phyloP scores from a whole-genome alignment of 2,329 filamentous ascomycete genomes.

The Trichoderma pleuroti region DNA sequence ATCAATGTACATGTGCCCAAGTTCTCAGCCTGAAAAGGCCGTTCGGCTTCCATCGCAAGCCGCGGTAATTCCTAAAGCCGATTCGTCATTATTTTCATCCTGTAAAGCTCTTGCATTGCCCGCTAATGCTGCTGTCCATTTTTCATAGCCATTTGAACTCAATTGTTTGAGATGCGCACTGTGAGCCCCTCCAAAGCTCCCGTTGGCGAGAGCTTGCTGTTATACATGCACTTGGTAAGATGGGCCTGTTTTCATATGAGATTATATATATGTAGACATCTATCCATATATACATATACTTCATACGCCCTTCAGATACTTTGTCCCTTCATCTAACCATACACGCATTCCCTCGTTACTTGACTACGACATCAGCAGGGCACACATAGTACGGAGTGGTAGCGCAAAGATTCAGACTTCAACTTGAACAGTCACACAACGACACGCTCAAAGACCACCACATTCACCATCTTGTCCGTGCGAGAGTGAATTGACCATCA shows the following conservation, averaged over 20 bases:
- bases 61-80: not conserved
- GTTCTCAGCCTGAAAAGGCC: not conserved
- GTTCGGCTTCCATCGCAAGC: not conserved
- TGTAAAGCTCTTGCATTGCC: not conserved
- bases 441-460: not conserved
- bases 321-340: not conserved
- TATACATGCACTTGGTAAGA: not conserved
- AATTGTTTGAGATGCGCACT: not conserved
- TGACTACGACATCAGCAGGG: not conserved
- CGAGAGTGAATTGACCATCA: slow-evolving; percentile 20
- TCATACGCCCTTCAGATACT: not conserved
- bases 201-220: not conserved
- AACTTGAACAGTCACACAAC: not conserved
- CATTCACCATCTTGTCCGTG: not conserved
- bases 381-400: too few relatives aligned
- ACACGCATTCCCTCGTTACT: not conserved
- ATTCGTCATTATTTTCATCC: not conserved
- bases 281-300: too few relatives aligned
- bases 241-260: not conserved
- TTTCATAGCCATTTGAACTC: not conserved
- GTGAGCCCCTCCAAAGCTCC: not conserved
- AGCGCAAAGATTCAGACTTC: not conserved
- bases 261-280: not conserved
- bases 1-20: not conserved
- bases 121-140: not conserved